Evolutionary conservation across 1,284 basidiomycete genomes (phyloP), one percentile per base, ranked within the genome.

Genomic region (Rhodotorula mucilaginosa): DNA sequence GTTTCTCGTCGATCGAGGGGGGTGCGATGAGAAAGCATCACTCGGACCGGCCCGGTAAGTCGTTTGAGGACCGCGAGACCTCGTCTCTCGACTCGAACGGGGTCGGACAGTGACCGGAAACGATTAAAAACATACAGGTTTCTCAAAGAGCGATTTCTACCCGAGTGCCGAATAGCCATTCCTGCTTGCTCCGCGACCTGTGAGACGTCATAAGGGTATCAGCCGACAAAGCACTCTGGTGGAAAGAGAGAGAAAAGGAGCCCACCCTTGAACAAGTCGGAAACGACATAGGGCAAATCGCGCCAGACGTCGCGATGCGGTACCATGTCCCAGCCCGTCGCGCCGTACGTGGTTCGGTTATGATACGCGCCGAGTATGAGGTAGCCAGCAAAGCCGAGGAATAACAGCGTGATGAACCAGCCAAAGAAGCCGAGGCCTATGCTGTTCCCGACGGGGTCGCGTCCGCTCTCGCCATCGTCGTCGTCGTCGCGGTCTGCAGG

Each of bases 271-370:
- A 74, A 67, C 29, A 93, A 87, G 77, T 92, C 91, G 54, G 85
- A 84, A 49, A 91, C 80, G 86, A 93, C 89, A 77, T 90, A 91
- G 6, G 91, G 91, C 7, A 92, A 88, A 81, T 93, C 91, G 15
- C 73, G 48, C 75, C 67, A 71, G 81, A 93, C 91, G 79, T 92
- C 90, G 59, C 90, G 89, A 81, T 92, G 90, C 71, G 90, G 92
- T 75, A 58, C 48, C 56, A 66, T 84, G 80, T 92, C 91, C 79
- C 84, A 82, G 19, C 91, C 91, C 48, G 87, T 85, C 16, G 91
- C 89, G 31, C 90, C 90, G 78, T 92, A 92, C 26, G 87, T 90
- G 16, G 88, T 87, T 78, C 91, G 92, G 78, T 92, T 92, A 81
- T 90, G 88, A 80, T 91, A 92, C 12, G 89, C 88, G 26, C 91